Conservation (phyloP, 2,329 filamentous ascomycete genomes). For the Stagonosporopsis rhizophila region DNA sequence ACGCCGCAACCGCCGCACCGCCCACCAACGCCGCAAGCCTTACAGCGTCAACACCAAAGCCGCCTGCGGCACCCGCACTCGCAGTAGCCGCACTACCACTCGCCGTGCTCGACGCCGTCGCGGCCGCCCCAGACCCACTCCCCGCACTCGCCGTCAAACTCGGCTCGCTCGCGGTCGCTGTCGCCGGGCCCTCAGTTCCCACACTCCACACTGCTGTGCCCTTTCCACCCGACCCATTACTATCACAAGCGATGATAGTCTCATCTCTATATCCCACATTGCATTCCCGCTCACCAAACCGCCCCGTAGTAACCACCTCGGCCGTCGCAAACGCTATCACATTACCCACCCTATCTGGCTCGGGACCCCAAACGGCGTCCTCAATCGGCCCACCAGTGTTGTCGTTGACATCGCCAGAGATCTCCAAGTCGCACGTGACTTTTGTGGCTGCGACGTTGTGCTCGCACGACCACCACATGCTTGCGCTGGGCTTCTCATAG, state of each 20-base stretch:
- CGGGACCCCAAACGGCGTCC: background rate
- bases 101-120: constrained; percentile 1
- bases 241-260: background rate
- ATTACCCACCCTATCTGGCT: constrained; percentile 1
- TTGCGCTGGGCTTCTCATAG: background rate
- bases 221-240: background rate
- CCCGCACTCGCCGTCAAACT: background rate
- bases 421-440: constrained; percentile 2
- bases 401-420: constrained; percentile 4
- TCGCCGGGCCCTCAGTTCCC: background rate
- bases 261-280: background rate
- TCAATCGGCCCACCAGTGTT: constrained; percentile 1
- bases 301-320: background rate
- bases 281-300: constrained; percentile 2
- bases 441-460: background rate
- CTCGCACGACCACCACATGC: constrained; percentile 13
- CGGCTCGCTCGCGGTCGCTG: background rate
- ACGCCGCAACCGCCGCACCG: constrained; percentile 7
- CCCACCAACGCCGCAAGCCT: constrained; percentile 8
- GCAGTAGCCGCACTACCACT: background rate
- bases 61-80: constrained; percentile 1
- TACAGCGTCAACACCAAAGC: constrained; percentile 3
- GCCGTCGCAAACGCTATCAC: constrained; percentile 10
- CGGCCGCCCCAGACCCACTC: constrained; percentile 1
- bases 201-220: background rate